Evolutionary conservation across 1,284 basidiomycete species (phyloP).

Genomic region (Leccinum huronense): DNA sequence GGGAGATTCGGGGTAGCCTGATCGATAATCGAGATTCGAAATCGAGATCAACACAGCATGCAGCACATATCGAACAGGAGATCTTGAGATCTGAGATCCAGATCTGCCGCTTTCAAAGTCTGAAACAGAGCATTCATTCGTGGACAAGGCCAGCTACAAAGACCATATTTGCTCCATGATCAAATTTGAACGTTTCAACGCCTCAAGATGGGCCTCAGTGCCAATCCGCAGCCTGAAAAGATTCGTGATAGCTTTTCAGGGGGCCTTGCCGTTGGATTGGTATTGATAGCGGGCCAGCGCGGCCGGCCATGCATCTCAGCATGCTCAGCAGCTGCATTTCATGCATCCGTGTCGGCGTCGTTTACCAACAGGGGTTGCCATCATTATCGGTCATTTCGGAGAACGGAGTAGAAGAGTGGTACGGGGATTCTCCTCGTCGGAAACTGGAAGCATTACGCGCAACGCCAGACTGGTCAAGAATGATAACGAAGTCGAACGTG

Average conservation of each 20-base stretch:
- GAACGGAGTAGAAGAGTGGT: constrained; percentile 56
- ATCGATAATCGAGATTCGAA: too few relatives aligned
- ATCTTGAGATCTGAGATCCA: too few relatives aligned
- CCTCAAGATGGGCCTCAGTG: too few relatives aligned
- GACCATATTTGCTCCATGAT: too few relatives aligned
- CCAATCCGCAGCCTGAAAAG: constrained; percentile 3
- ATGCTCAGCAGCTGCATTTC: constrained; percentile 55
- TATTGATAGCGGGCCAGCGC: constrained; percentile 29
- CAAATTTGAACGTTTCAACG: too few relatives aligned
- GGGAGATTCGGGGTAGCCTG: too few relatives aligned
- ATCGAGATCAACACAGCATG: too few relatives aligned
- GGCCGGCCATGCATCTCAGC: constrained; percentile 16
- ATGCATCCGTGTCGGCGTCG: constrained; percentile 78
- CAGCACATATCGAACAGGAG: too few relatives aligned
- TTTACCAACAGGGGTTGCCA: constrained; percentile 76
- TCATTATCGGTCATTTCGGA: constrained; percentile 34
- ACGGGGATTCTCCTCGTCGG: constrained; percentile 57
- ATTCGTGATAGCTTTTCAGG: constrained; percentile 67
- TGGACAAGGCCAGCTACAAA: too few relatives aligned
- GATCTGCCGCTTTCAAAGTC: too few relatives aligned
- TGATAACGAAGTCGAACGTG: constrained; percentile 33
- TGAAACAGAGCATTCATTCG: too few relatives aligned
- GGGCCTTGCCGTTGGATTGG: constrained; percentile 74
- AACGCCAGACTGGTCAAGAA: constrained; percentile 37
- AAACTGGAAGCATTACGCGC: constrained; percentile 52